Base-by-base conservation (phyloP, 2,329 filamentous ascomycete species). In the Emergomyces orientalis region DNA sequence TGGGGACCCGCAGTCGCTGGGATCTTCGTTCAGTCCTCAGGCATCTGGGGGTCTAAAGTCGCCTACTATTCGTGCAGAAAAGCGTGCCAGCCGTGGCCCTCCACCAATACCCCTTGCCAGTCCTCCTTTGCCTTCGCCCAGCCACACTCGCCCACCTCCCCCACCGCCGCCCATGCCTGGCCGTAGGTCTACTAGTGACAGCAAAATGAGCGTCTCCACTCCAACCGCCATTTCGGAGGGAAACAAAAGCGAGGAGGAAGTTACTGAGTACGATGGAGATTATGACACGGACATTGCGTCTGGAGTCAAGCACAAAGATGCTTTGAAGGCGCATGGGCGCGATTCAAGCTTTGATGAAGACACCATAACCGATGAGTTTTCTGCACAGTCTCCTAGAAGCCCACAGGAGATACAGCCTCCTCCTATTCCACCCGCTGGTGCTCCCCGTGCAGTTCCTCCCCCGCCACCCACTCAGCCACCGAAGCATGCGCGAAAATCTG, bases 231-330 rank as follows among this genome's bases (percentile, higher is more conserved):
- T 65, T 77, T 63, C 79, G 78, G 65, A 82, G 78, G 65, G 82
- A 77, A 77, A 82, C 49, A 87, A 88, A 17, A 87, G 86, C 32
- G 88, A 88, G 64, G 90, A 89, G 64, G 91, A 95, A 70, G 83
- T 91, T 41, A 95, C 91, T 0, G 93, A 97, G 71, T 97, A 97
- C 71, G 94, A 99, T 72, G 94, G 93, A 7, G 94, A 97, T 72
- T 97, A 97, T 73, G 94, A 97, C 69, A 97, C 94, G 7, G 94
- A 97, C 73, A 97, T 97, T 72, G 92, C 89, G 1, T 90, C 92
- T n/a, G 88, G 90, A 11, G 91, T 86, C n/a, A 90, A 89, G 62
- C 91, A 96, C 75, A 97, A 96, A 76, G 93, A 96, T 77, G 92
- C 93, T 0, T 76, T 97, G 65, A 96, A 93, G 74, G 80, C 90